phyloP scores from a whole-genome alignment of 495 filamentous ascomycete genomes.

The Apiosordaria backusii region DNA sequence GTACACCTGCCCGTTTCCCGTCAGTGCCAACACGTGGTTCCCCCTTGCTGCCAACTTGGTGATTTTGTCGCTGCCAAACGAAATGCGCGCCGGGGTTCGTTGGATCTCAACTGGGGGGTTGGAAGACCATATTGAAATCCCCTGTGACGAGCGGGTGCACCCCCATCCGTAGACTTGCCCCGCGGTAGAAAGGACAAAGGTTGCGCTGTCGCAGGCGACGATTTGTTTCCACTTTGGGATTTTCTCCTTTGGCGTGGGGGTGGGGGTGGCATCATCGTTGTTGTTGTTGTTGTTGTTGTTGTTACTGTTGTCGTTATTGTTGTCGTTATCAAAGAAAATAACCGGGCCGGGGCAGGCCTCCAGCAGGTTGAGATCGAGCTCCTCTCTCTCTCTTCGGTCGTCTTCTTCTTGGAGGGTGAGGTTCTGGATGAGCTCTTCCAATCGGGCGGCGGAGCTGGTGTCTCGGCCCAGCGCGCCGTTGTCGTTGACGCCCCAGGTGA shows the following conservation, averaged over 20 bases:
- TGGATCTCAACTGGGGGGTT: background rate
- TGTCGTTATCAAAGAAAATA: background rate
- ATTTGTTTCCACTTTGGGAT: background rate
- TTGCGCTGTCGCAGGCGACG: background rate
- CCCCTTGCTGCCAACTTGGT: background rate
- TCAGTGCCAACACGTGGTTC: background rate
- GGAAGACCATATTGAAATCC: background rate
- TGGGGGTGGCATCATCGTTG: too few species aligned
- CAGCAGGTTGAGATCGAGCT: background rate
- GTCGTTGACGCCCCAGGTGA: conserved; percentile 6
- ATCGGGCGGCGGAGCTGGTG: background rate
- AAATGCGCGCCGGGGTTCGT: background rate
- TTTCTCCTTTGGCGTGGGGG: background rate
- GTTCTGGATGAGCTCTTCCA: background rate
- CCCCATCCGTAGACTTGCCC: background rate
- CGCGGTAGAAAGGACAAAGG: background rate
- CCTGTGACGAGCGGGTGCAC: background rate
- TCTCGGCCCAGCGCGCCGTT: conserved; percentile 2
- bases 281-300: too few species aligned
- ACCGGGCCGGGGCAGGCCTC: background rate
- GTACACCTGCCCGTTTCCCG: background rate
- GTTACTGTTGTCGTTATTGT: too few species aligned
- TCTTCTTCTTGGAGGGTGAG: background rate
- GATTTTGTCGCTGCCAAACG: background rate
- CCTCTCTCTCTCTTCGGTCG: background rate